These are phyloP conservation scores for Alternaria brassicicola DNA, from an alignment of 2,329 filamentous ascomycete genomes.

Conservation along the genomic window DNA sequence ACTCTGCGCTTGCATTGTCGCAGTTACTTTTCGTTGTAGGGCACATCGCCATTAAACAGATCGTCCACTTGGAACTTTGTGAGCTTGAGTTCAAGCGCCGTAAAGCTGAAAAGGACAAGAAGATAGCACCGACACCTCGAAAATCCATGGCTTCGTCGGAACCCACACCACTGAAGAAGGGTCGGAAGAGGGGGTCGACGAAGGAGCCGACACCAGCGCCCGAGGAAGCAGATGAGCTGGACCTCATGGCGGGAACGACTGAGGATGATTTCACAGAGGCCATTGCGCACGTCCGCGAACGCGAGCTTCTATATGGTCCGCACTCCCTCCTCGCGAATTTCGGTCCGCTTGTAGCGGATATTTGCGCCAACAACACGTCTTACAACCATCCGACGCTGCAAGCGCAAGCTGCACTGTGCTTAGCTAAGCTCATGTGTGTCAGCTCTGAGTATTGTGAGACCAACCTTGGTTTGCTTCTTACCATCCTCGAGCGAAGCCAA, in stretches of 20 bases:
- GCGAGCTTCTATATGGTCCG: conserved; percentile 81
- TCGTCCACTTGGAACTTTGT: conserved; percentile 96
- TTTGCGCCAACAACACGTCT: conserved; percentile 87
- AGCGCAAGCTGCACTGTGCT: conserved; percentile 88
- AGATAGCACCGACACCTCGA: conserved; percentile 45
- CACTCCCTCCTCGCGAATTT: conserved; percentile 87
- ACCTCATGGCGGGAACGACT: conserved; percentile 94
- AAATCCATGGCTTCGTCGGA: conserved; percentile 38
- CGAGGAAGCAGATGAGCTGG: conserved; percentile 84
- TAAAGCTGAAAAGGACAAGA: conserved; percentile 86
- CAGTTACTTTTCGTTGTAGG: conserved; percentile 95
- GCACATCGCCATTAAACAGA: conserved; percentile 97
- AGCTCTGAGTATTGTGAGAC: conserved; percentile 94
- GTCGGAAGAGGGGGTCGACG: conserved; percentile 48
- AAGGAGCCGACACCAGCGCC: conserved; percentile 54
- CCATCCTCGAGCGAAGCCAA: conserved; percentile 92
- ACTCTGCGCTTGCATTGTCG: conserved; percentile 77
- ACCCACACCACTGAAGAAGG: conserved; percentile 48
- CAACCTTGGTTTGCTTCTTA: conserved; percentile 91
- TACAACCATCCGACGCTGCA: conserved; percentile 91
- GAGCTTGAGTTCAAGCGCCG: conserved; percentile 97
- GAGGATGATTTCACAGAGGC: conserved; percentile 92
- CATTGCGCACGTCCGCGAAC: conserved; percentile 82
- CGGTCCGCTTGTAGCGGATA: conserved; percentile 87
- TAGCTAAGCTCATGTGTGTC: conserved; percentile 99